Evolutionary conservation across 129 eudicot genomes (phyloP).

Genomic region (Scalesia atractyloides): DNA sequence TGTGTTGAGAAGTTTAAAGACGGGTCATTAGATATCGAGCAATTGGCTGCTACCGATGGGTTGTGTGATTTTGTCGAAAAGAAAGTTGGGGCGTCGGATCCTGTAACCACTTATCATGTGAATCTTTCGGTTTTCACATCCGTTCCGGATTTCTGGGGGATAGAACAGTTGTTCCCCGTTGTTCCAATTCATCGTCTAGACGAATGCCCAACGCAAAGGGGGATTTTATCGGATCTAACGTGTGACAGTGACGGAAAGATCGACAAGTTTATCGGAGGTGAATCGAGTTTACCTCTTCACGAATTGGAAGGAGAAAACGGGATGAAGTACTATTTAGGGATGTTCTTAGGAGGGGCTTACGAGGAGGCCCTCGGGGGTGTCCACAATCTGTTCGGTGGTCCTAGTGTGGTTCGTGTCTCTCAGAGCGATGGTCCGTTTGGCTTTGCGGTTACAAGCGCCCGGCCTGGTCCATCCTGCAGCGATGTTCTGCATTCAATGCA

Average conservation of each 20-base stretch:
- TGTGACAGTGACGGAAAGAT: constrained; percentile 98
- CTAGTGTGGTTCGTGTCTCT: constrained; percentile 84
- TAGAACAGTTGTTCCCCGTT: constrained; percentile 88
- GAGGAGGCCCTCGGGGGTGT: constrained; percentile 91
- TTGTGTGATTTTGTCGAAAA: constrained; percentile 69
- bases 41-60: constrained; percentile 81
- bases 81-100: constrained; percentile 64
- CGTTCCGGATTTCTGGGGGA: constrained; percentile 96
- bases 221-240: constrained; percentile 80
- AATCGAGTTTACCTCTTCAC: constrained; percentile 81
- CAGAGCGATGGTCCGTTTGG: constrained; percentile 88
- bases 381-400: constrained; percentile 93
- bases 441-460: constrained; percentile 80
- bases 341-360: constrained; percentile 98
- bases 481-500: constrained; percentile 93
- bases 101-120: constrained; percentile 78
- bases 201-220: constrained; percentile 58
- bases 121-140: constrained; percentile 91
- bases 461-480: constrained; percentile 73
- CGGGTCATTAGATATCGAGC: constrained; percentile 76
- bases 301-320: constrained; percentile 54
- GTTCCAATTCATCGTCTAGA: constrained; percentile 81
- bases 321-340: constrained; percentile 68
- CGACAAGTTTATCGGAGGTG: constrained; percentile 85
- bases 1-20: constrained; percentile 90